phyloP scores from a whole-genome alignment of 2,329 filamentous ascomycete species.

The Mariannaea sp. region DNA sequence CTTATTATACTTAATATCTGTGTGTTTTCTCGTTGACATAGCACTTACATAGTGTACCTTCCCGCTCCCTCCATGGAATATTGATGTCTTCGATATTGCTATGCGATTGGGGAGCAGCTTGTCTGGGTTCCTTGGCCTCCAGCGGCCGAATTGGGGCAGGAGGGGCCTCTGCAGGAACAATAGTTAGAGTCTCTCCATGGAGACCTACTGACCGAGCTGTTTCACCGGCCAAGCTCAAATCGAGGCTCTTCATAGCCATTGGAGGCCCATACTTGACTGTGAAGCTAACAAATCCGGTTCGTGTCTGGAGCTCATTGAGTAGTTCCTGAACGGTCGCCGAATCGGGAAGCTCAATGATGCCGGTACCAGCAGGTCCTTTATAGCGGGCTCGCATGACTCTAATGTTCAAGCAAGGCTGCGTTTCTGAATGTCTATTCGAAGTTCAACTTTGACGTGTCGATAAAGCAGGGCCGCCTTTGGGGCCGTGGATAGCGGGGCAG shows the following conservation, averaged over 20 bases:
- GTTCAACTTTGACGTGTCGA: not conserved
- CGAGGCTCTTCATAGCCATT: slow-evolving; percentile 64
- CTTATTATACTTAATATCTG: slow-evolving; percentile 46
- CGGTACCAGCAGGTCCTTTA: slow-evolving; percentile 73
- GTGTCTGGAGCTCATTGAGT: slow-evolving; percentile 62
- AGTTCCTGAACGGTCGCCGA: slow-evolving; percentile 68
- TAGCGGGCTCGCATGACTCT: slow-evolving; percentile 73
- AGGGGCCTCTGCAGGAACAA: slow-evolving; percentile 49
- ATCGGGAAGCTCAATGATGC: slow-evolving; percentile 70
- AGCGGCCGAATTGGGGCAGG: slow-evolving; percentile 17
- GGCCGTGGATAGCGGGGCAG: too few species aligned
- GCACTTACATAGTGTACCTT: slow-evolving; percentile 55
- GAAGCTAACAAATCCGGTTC: slow-evolving; percentile 69
- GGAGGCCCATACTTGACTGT: slow-evolving; percentile 87
- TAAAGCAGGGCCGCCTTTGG: too few species aligned
- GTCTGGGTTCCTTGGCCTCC: slow-evolving; percentile 9
- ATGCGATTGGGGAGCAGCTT: slow-evolving; percentile 8
- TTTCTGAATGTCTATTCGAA: too few species aligned
- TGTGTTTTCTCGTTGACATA: not conserved
- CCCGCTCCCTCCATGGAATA: slow-evolving; percentile 55
- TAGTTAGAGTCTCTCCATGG: slow-evolving; percentile 56
- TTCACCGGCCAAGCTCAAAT: slow-evolving; percentile 57
- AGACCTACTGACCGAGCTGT: slow-evolving; percentile 54
- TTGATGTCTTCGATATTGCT: slow-evolving; percentile 41
- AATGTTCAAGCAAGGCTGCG: not conserved